Base-by-base conservation (phyloP, 441 rosid genomes). In the Mallotus japonicus region DNA sequence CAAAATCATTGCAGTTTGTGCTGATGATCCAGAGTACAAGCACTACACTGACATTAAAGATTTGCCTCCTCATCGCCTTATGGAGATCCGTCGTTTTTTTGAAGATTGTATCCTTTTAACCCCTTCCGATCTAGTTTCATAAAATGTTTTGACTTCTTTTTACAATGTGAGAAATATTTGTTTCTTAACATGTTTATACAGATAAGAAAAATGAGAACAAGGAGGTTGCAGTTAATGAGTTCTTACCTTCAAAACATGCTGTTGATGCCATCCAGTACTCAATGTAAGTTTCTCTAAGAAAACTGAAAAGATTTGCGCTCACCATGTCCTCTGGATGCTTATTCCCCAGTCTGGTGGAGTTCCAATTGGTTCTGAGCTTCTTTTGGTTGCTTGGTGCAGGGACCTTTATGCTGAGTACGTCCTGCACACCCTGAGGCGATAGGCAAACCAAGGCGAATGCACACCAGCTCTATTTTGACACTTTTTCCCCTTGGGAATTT, bases 121-220 rank as follows among this genome's bases (percentile, higher is more conserved):
- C 40, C 6, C 65, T 76, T 42, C 44, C 19, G 8, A 16, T 28
- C 50, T 60, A 60, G 19, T 61, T 9, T 46, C 51, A n/a, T 22
- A 32, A 34, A 34, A 12, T 50, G 60, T 42, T 49, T 69, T 50
- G 20, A 67, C 8, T 42, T 44, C 9, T 44, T 34, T 65, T 69
- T 19, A 22, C 65, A 58, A 37, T 37, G 6, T 37, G 40, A 58
- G 24, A 53, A 20, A n/a, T 65, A 5, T 24, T 58, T 20, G 34
- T 75, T 81, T 66, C 84, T 75, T 81, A 69, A 80, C 67, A 22
- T 49, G 2, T 62, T 44, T 69, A 34, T 37, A 28, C 81, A 94
- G 98, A 94, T 76, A 92, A 94, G 87, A 94, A 94, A 84, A 94
- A 94, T 59, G 99, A 94, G 87, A 88, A 94, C 92, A 92, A 94